These are phyloP conservation scores for Rutstroemia sp. DNA, from an alignment of 2,329 filamentous ascomycete genomes.

Conservation along the genomic window DNA sequence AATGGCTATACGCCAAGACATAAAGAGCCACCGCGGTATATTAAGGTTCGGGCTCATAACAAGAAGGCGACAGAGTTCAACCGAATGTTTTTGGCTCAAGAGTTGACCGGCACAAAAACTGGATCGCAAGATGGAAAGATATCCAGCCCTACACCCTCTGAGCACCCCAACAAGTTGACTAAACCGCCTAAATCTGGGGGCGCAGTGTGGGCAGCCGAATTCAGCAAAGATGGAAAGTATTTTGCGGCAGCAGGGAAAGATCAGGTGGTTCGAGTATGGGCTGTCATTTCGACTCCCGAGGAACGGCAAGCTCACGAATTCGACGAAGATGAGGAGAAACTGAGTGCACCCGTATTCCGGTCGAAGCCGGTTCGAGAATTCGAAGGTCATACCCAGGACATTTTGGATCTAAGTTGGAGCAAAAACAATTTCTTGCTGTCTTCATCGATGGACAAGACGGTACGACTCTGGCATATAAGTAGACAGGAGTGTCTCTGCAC, in stretches of 20 bases:
- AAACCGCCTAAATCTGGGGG: constrained; percentile 34
- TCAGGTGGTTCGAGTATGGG: constrained; percentile 77
- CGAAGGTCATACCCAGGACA: constrained; percentile 72
- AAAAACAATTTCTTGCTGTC: constrained; percentile 98
- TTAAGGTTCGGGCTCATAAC: constrained; percentile 73
- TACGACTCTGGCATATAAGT: constrained; percentile 86
- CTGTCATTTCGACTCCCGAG: constrained; percentile 74
- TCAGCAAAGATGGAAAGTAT: constrained; percentile 86
- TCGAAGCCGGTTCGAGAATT: constrained; percentile 74
- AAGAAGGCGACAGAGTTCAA: constrained; percentile 80
- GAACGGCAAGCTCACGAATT: constrained; percentile 69
- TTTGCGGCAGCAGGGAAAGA: constrained; percentile 91
- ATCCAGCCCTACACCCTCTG: constrained; percentile 18
- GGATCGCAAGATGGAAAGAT: constrained; percentile 26
- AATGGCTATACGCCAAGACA: constrained; percentile 76
- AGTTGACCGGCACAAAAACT: constrained; percentile 59
- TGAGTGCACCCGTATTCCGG: constrained; percentile 88
- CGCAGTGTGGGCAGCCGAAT: constrained; percentile 87
- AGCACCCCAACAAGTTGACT: constrained; percentile 18
- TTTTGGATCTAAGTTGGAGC: constrained; percentile 93
- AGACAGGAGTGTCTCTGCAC: constrained; percentile 81
- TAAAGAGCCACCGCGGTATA: constrained; percentile 85
- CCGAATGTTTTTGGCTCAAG: constrained; percentile 84
- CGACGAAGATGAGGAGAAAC: constrained; percentile 57
- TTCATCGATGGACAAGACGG: constrained; percentile 97